phyloP scores from a whole-genome alignment of 2,329 filamentous ascomycete genomes.

The Penicillium sp. region DNA sequence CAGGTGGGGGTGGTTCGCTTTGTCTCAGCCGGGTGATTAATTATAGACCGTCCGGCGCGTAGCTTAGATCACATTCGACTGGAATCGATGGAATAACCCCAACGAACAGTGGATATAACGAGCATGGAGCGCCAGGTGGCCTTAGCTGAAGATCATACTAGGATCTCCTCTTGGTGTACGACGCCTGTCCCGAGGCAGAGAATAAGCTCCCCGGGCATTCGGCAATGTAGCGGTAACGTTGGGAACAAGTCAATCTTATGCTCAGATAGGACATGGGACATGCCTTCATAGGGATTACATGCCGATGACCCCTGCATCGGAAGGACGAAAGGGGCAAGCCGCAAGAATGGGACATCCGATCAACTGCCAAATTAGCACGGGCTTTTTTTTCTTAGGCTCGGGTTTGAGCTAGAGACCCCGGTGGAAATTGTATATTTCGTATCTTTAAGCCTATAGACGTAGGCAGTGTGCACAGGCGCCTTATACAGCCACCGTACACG shows the following conservation, averaged over 20 bases:
- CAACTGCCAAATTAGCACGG: constrained; percentile 10
- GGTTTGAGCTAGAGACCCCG: neutral
- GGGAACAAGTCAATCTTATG: neutral
- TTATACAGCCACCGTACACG: neutral
- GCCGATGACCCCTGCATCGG: constrained; percentile 4
- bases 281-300: constrained; percentile 4
- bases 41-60: neutral
- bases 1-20: neutral
- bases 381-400: neutral
- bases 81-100: neutral
- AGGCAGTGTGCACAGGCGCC: neutral
- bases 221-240: constrained; percentile 7
- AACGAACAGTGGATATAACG: neutral
- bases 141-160: neutral
- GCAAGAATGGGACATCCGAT: constrained; percentile 9
- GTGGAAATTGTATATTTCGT: neutral
- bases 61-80: neutral
- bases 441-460: too few relatives aligned
- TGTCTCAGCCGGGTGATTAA: neutral
- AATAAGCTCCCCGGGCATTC: neutral
- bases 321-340: constrained; percentile 21
- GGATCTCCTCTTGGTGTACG: neutral
- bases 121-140: constrained; percentile 1
- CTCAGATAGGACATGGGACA: neutral
- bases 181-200: neutral